Evolutionary conservation across 192 early-diverging fungal species (phyloP), one percentile per base, ranked within the genome.

Genomic region (Fimicolochytrium jonesii): DNA sequence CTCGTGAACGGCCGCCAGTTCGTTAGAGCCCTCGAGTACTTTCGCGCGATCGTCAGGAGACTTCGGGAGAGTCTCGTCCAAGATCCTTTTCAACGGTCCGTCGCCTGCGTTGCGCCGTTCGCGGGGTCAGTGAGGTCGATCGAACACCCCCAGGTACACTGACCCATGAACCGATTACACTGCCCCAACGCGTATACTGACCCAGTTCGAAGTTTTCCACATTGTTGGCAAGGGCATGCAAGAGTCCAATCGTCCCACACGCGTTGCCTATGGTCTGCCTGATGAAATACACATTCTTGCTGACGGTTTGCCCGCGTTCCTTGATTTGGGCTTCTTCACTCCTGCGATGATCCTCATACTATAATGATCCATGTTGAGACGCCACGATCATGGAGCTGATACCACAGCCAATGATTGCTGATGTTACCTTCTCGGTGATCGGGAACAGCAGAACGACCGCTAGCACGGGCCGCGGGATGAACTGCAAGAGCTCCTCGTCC

Each of bases 391-490:
- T 11, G 42, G 11, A 13, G n/a, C n/a, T n/a, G n/a, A n/a, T n/a
- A n/a, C n/a, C n/a, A n/a, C n/a, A n/a, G n/a, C n/a, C n/a, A n/a
- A n/a, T n/a, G n/a, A n/a, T n/a, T n/a, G n/a, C n/a, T n/a, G n/a
- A n/a, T n/a, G n/a, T 42, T 60, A 69, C 76, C 49, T 68, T 74
- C 56, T 80, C 78, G 0, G 85, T 86, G 15, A 83, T 62, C 17
- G 95, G 96, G 56, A 93, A 98, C n/a, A 97, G 72, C 22, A 97
- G 77, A 33, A 98, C 56, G 4, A 98, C 66, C 2, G 96, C 92
- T n/a, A 75, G 59, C 4, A 89, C 89, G 0, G 93, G 92, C 49
- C 87, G 84, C 5, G 92, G 84, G 7, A 95, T 76, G 78, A 92
- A 88, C 6, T 66, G 68, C 2, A 98, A 69, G 18, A 90, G 65